phyloP scores from a whole-genome alignment of 2,329 filamentous ascomycete genomes.

The Colletotrichum plurivorum region DNA sequence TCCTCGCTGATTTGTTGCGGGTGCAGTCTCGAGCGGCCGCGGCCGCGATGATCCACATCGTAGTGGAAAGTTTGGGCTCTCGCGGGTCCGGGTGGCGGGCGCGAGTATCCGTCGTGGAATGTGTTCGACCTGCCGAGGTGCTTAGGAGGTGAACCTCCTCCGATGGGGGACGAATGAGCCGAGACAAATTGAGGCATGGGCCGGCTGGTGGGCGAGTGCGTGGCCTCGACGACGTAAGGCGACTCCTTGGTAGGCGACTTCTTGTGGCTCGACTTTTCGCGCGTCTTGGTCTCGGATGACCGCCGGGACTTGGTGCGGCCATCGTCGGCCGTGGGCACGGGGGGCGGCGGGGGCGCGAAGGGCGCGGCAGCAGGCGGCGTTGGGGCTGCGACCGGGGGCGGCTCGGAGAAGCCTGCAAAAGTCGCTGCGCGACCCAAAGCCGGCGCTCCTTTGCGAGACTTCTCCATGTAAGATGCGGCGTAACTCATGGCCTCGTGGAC shows the following conservation, averaged over 20 bases:
- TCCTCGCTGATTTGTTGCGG: slow-evolving; percentile 54
- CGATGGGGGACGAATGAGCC: slow-evolving; percentile 45
- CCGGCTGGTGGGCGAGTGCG: slow-evolving; percentile 48
- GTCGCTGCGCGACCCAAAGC: slow-evolving; percentile 30
- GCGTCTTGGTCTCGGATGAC: slow-evolving; percentile 38
- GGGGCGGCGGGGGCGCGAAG: slow-evolving; percentile 29
- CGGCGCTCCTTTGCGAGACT: slow-evolving; percentile 27
- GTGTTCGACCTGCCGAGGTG: slow-evolving; percentile 50
- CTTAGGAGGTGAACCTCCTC: slow-evolving; percentile 52
- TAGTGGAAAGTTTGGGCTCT: slow-evolving; percentile 54
- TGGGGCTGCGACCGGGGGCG: slow-evolving; percentile 32
- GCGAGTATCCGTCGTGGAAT: slow-evolving; percentile 49
- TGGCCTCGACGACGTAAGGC: slow-evolving; percentile 43
- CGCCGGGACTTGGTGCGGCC: slow-evolving; percentile 41
- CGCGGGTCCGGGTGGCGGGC: slow-evolving; percentile 45
- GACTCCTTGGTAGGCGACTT: slow-evolving; percentile 38
- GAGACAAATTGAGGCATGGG: slow-evolving; percentile 46
- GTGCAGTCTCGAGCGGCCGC: slow-evolving; percentile 54
- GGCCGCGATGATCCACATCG: slow-evolving; percentile 49
- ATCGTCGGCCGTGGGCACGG: slow-evolving; percentile 29
- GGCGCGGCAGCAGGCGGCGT: slow-evolving; percentile 31
- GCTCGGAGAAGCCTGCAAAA: slow-evolving; percentile 6
- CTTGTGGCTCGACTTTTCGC: slow-evolving; percentile 41
- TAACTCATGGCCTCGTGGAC: slow-evolving; percentile 16
- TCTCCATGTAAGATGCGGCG: slow-evolving; percentile 40